Evolutionary conservation across 306 rosid species (phyloP).

Genomic region (Astragalus glycyphyllos): DNA sequence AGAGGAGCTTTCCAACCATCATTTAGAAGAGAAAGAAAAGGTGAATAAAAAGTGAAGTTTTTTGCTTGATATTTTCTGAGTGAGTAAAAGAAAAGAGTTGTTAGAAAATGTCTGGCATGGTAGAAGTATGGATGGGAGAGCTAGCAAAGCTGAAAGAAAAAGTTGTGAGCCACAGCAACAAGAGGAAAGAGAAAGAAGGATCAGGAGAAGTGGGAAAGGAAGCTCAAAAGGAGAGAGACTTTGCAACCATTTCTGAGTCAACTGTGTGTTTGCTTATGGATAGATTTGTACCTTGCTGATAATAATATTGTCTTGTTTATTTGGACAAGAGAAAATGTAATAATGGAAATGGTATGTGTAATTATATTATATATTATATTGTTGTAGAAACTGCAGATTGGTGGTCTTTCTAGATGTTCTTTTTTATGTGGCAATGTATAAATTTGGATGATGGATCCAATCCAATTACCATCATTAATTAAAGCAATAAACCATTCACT

Average conservation of each 20-base stretch:
- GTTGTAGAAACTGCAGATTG: background rate
- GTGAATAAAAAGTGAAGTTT: background rate
- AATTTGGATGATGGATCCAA: conserved; percentile 17
- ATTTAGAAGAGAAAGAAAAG: background rate
- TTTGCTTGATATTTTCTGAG: background rate
- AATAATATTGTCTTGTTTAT: background rate
- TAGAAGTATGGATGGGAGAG: conserved; percentile 70
- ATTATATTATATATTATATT: background rate
- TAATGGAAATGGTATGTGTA: background rate
- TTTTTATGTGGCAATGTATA: background rate
- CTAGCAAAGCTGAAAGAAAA: conserved; percentile 61
- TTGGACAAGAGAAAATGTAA: conserved; percentile 1
- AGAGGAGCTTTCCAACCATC: background rate
- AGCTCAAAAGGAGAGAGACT: conserved; percentile 40
- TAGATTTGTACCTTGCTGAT: conserved; percentile 76
- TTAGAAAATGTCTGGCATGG: conserved; percentile 58
- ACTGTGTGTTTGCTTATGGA: conserved; percentile 80
- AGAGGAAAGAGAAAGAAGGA: conserved; percentile 44
- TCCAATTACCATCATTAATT: background rate
- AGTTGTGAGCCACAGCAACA: conserved; percentile 47
- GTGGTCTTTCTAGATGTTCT: background rate
- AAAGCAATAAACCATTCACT: conserved; percentile 11
- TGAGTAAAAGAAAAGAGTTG: background rate
- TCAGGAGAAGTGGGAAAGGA: conserved; percentile 8
- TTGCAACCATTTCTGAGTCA: conserved; percentile 60